Conservation (phyloP, 192 early-diverging fungal genomes). For the Mortierella alpina region DNA sequence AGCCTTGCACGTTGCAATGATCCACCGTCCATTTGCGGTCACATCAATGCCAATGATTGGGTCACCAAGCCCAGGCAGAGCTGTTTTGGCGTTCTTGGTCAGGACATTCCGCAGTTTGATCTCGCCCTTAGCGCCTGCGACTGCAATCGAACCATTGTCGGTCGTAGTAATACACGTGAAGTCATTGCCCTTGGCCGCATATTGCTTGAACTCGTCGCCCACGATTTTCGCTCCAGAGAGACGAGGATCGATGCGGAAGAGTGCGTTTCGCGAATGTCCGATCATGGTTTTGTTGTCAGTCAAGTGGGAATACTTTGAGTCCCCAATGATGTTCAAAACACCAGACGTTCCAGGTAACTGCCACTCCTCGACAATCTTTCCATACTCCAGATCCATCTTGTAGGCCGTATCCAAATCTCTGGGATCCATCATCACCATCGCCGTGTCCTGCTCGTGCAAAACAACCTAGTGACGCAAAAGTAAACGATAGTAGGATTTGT, state of each 20-base stretch:
- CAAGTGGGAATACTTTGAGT: constrained; percentile 82
- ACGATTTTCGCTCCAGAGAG: constrained; percentile 78
- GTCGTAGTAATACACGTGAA: constrained; percentile 84
- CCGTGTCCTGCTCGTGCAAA: constrained; percentile 88
- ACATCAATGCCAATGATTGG: constrained; percentile 91
- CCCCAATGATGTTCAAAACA: constrained; percentile 74
- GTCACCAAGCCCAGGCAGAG: constrained; percentile 88
- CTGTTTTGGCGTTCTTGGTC: constrained; percentile 86
- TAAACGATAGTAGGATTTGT: neutral
- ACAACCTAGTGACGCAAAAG: constrained; percentile 64
- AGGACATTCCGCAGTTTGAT: constrained; percentile 87
- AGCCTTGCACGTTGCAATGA: constrained; percentile 89
- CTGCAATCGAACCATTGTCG: constrained; percentile 80
- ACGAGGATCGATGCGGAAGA: constrained; percentile 93
- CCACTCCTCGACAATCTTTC: constrained; percentile 96
- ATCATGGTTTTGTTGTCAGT: constrained; percentile 81
- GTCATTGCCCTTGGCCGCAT: constrained; percentile 68
- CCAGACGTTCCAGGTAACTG: constrained; percentile 81
- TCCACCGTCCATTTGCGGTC: constrained; percentile 83
- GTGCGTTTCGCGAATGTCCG: constrained; percentile 82
- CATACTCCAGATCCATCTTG: constrained; percentile 92
- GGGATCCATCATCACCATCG: constrained; percentile 81
- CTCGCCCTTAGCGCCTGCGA: constrained; percentile 88
- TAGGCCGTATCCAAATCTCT: constrained; percentile 78
- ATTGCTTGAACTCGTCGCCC: constrained; percentile 74